These are phyloP conservation scores for Fusarium irregulare DNA, from an alignment of 2,329 filamentous ascomycete species.

Conservation along the genomic window DNA sequence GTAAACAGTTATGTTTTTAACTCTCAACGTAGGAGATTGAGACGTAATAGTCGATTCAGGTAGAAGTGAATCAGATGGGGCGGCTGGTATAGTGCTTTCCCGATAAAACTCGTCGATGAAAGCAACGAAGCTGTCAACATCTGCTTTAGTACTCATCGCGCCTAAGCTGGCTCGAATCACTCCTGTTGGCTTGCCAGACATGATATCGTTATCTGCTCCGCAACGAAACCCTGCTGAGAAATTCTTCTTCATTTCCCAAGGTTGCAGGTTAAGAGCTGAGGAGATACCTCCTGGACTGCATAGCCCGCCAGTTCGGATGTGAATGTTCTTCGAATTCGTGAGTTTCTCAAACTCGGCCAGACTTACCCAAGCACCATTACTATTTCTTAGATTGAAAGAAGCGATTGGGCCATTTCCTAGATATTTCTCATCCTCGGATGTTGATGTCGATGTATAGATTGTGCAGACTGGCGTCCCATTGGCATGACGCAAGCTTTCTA, in stretches of 20 bases:
- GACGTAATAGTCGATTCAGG: background rate
- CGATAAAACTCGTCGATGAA: conserved; percentile 75
- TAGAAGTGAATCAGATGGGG: background rate
- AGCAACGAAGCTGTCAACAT: conserved; percentile 76
- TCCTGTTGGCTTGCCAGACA: conserved; percentile 87
- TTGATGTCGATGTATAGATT: conserved; percentile 66
- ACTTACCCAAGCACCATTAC: conserved; percentile 78
- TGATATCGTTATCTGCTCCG: conserved; percentile 83
- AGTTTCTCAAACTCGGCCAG: conserved; percentile 90
- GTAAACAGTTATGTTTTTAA: conserved; percentile 80
- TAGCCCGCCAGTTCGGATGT: conserved; percentile 87
- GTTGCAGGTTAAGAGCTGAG: conserved; percentile 74
- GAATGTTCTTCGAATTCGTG: conserved; percentile 80
- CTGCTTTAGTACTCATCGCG: conserved; percentile 84
- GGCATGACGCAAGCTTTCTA: conserved; percentile 72
- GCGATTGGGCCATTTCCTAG: conserved; percentile 76
- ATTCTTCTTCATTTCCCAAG: conserved; percentile 86
- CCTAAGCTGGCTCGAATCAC: conserved; percentile 87
- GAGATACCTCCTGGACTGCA: conserved; percentile 94
- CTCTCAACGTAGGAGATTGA: conserved; percentile 39
- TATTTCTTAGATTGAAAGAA: conserved; percentile 83
- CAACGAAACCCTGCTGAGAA: conserved; percentile 88
- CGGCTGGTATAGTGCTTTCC: conserved; percentile 19
- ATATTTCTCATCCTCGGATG: conserved; percentile 35
- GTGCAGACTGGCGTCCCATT: conserved; percentile 75